Evolutionary conservation across 2,329 filamentous ascomycete genomes (phyloP), one percentile per base, ranked within the genome.

Genomic region (Fusarium sp.): DNA sequence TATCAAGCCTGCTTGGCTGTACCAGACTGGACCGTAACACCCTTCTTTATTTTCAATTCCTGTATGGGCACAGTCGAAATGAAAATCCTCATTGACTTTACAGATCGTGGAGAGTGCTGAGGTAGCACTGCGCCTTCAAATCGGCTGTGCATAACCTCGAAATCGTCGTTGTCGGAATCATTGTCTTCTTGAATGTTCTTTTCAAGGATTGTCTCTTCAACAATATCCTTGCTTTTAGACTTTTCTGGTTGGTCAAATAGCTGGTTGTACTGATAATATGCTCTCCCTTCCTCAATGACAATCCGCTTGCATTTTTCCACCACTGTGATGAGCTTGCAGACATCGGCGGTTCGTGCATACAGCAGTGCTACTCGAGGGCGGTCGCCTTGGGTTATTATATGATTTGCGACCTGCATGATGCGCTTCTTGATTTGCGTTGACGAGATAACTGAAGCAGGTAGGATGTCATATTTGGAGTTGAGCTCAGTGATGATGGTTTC

Each of bases 311-410:
- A 86, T 42, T 93, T 90, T 80, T 94, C 92, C 49, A 87, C 86
- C 50, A 94, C 87, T 8, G 88, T 91, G 75, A 94, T 88, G 76
- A 94, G 84, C 80, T 94, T 95, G 80, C 85, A 86, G 4, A 88
- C 86, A 6, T 89, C 86, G 15, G 79, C 68, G 1, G 86, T 82
- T 25, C 86, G 85, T 37, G 88, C 86, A 75, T 89, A 84, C 23
- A 90, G 80, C 43, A 90, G 79, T n/a, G 84, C 84, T 19, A 85
- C 77, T 15, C 81, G 79, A 52, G 77, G 74, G 30, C 65, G 67
- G 9, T 74, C 72, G n/a, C 69, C 25, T 21, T 76, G 54, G 47
- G 70, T 75, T 32, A 82, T 79, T 11, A 90, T 81, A 71, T 90
- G 87, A 6, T 80, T 79, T 25, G 85, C 78, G 43, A 86, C 80